Base-by-base conservation (phyloP, 108 stramenopile genomes). In the Thalassiosira profunda region DNA sequence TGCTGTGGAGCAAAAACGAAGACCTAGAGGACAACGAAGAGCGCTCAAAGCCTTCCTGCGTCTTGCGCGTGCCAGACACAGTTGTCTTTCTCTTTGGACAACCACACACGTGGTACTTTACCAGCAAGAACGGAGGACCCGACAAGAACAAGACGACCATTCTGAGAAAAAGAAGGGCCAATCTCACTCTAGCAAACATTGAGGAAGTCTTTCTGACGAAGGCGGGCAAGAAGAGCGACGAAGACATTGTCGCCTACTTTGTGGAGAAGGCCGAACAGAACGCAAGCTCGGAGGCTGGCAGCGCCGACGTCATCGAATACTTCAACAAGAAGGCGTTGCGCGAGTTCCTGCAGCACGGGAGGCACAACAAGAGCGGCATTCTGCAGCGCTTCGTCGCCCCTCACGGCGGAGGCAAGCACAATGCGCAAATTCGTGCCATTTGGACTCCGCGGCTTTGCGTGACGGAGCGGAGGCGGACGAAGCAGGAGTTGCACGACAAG, bases 51-150 rank as follows among this genome's bases (percentile, higher is more conserved):
- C n/a, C n/a, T n/a, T 9, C 37, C 17, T 55, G 59, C 23, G 63
- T 63, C 7, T 61, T 80, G 15, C 44, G 73, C 63, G 49, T 96
- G 17, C 93, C 95, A 25, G 92, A 96, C 41, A 93, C 95, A 0
- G 73, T 96, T 11, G 60, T 96, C 6, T 96, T 91, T 79, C 86
- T 90, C n/a, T 92, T 86, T 53, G 88, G 92, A 14, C 88, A 89
- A 48, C 93, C 95, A 24, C 82, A 90, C 12, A 66, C 67, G 34
- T 96, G 95, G 95, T 96, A 91, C 52, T 96, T 96, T 51, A 94
- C 92, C 0, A 82, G 82, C 61, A 70, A 81, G 44, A 78, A 76
- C 46, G 77, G 81, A 8, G 81, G 81, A 12, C 68, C 63, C 11
- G 53, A 77, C 46, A 28, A 33, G 42, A 42, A 57, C 28, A 57